Conservation (phyloP, 2,329 filamentous ascomycete species). For the Elsinoe australis region DNA sequence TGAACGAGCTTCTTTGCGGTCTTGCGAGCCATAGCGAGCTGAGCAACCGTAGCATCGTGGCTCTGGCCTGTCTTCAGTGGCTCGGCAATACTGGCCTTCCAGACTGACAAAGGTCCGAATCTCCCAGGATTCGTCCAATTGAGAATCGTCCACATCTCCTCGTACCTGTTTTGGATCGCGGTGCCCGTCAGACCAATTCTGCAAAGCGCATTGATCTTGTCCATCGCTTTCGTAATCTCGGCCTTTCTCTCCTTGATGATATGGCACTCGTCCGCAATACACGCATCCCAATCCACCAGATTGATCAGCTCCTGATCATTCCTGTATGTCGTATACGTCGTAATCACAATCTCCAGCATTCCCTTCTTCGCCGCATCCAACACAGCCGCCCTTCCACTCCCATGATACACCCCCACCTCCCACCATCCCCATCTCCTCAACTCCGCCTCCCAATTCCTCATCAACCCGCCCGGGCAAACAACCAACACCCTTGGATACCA, state of each 20-base stretch:
- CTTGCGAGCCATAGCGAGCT: slow-evolving; percentile 71
- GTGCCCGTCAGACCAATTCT: slow-evolving; percentile 90
- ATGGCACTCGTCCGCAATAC: slow-evolving; percentile 92
- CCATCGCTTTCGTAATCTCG: slow-evolving; percentile 77
- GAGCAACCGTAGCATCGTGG: slow-evolving; percentile 76
- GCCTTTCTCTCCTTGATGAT: slow-evolving; percentile 71
- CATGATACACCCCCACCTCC: slow-evolving; percentile 78
- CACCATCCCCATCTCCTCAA: slow-evolving; percentile 91
- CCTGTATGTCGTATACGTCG: slow-evolving; percentile 82
- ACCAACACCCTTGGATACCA: slow-evolving; percentile 86
- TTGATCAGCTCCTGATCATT: slow-evolving; percentile 73
- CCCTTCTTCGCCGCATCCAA: slow-evolving; percentile 60
- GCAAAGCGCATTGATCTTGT: slow-evolving; percentile 82
- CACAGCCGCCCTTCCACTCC: slow-evolving; percentile 50
- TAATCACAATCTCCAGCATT: slow-evolving; percentile 81
- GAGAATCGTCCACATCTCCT: slow-evolving; percentile 90
- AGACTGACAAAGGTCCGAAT: slow-evolving; percentile 61
- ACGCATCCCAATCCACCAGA: slow-evolving; percentile 82
- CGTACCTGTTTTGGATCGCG: slow-evolving; percentile 95
- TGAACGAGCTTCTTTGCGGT: slow-evolving; percentile 79
- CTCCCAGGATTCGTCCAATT: slow-evolving; percentile 91
- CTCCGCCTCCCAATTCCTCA: slow-evolving; percentile 87
- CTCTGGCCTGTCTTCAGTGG: slow-evolving; percentile 84
- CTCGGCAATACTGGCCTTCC: slow-evolving; percentile 68
- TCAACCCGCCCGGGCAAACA: slow-evolving; percentile 79